Evolutionary conservation across 768 basidiomycete species (phyloP), one percentile per base, ranked within the genome.

Genomic region (Candolleomyces efflorescens): DNA sequence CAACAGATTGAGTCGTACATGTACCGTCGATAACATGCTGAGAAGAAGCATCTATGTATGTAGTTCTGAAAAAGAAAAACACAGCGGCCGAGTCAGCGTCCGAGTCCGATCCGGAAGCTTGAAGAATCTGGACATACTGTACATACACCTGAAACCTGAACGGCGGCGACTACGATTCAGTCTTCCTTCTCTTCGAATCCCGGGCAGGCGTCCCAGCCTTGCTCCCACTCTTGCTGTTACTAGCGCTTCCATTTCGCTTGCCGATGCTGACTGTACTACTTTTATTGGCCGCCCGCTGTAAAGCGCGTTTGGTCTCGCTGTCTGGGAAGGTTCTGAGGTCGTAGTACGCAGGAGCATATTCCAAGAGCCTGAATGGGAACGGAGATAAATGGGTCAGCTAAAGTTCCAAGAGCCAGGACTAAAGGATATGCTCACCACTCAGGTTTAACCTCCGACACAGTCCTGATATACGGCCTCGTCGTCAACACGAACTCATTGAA

Each of bases 401-500:
- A 43, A 11, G 36, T 1, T 20, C 15, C 1, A n/a, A 20, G 39
- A 26, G 47, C 59, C 55, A 41, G 37, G 51, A 12, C 12, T 18
- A 18, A 13, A 55, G 3, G 4, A 20, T 3, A 22, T 18, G 38
- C 62, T 39, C 67, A 92, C 94, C 97, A 98, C 65, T 96, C 94
- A 2, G 89, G 81, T 66, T 82, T 78, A 55, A 96, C 82, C 54
- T 94, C 92, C 0, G 94, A 87, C 18, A 96, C 92, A 0, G 92
- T 96, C 26, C 97, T 86, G 67, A 99, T 94, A 67, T 89, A 98
- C 59, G 82, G 86, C 49, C 86, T 74, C 5, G 92, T 91, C 6
- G 95, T 98, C 62, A 98, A 73, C 10, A 98, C 93, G 64, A 98
- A 99, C 73, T 64, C 63, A 65, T 94, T 91, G 76, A 88, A 93